These are phyloP conservation scores for Aureobasidium namibiae DNA, from an alignment of 2,329 filamentous ascomycete genomes.

Conservation along the genomic window DNA sequence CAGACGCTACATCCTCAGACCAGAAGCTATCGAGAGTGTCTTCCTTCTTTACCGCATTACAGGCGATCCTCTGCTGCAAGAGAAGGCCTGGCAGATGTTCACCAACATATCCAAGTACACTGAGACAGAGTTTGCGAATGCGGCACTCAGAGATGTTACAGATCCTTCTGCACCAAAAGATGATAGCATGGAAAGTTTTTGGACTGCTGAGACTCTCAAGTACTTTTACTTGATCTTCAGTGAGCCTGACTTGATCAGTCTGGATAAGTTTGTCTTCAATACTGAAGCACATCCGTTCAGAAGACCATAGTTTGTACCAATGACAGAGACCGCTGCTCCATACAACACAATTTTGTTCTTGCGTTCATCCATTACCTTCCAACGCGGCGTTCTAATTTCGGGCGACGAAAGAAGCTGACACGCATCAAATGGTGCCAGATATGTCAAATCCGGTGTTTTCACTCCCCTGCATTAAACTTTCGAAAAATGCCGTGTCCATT, in stretches of 20 bases:
- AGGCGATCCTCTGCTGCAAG: slow-evolving; percentile 55
- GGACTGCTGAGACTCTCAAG: slow-evolving; percentile 52
- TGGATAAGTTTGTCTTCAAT: slow-evolving; percentile 39
- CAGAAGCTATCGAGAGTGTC: slow-evolving; percentile 47
- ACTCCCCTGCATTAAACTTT: neutral
- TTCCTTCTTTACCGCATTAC: slow-evolving; percentile 71
- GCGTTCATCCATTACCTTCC: no score
- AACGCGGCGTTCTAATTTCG: no score
- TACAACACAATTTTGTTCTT: no score
- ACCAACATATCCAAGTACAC: slow-evolving; percentile 53
- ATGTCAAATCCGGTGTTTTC: no score
- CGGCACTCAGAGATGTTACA: slow-evolving; percentile 57
- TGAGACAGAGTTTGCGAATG: slow-evolving; percentile 53
- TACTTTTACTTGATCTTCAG: slow-evolving; percentile 58
- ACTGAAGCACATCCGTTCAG: neutral
- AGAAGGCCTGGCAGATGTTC: slow-evolving; percentile 70
- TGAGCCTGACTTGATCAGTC: slow-evolving; percentile 48
- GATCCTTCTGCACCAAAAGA: slow-evolving; percentile 29
- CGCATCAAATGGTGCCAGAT: no score
- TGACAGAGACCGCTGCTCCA: no score
- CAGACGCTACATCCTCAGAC: slow-evolving; percentile 56
- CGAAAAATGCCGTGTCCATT: neutral
- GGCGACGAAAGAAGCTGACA: no score
- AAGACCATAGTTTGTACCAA: neutral
- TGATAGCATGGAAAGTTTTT: slow-evolving; percentile 69